Conservation (phyloP, 2,329 filamentous ascomycete species). For the Aspergillus transmontanensis region DNA sequence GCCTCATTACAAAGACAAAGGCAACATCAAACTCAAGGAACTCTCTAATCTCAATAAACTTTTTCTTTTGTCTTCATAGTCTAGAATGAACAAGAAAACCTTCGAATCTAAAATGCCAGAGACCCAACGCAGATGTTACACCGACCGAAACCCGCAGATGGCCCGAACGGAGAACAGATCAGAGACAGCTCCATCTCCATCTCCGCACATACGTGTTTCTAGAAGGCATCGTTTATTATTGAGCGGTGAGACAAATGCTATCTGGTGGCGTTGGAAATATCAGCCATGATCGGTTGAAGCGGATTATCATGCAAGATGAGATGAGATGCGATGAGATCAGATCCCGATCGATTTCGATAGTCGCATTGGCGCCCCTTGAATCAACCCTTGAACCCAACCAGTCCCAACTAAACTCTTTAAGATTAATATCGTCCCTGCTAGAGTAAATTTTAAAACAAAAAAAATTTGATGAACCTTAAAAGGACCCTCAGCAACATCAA, state of each 20-base stretch:
- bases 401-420: neutral
- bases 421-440: neutral
- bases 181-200: neutral
- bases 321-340: constrained; percentile 8
- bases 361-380: neutral
- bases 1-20: neutral
- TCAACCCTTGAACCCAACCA: neutral
- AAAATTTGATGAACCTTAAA: neutral
- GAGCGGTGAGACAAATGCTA: neutral
- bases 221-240: neutral
- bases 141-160: neutral
- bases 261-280: constrained; percentile 6
- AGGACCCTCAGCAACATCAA: neutral
- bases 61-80: neutral
- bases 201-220: neutral
- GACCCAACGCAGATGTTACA: neutral
- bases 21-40: neutral
- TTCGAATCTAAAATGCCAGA: neutral
- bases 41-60: neutral
- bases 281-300: neutral
- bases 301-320: constrained; percentile 10
- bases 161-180: neutral
- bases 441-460: neutral
- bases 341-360: constrained; percentile 8
- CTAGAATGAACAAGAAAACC: neutral